Evolutionary conservation across 225 moss, liverwort and hornwort species (phyloP).

Genomic region (Ulota crispa): DNA sequence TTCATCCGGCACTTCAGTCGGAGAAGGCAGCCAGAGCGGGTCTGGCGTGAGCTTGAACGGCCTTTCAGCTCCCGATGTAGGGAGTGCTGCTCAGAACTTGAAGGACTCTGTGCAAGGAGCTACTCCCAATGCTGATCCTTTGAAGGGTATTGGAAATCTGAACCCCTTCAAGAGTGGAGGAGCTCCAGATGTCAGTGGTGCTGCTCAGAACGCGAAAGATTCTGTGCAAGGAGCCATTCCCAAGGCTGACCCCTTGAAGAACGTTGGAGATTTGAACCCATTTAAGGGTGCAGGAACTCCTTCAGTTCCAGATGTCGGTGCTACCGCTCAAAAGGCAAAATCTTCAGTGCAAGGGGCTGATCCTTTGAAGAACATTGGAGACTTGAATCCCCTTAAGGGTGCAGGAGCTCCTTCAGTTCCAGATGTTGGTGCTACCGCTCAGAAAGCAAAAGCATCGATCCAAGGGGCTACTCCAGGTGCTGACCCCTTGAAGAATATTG

Average conservation of each 20-base stretch:
- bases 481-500: conserved; percentile 13
- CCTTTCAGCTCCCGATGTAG: not conserved
- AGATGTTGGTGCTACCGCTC: not conserved
- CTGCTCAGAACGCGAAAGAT: not conserved
- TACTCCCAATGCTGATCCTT: not conserved
- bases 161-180: not conserved
- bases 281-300: too few relatives aligned
- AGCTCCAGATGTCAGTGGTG: not conserved
- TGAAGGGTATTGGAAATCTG: not conserved
- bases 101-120: not conserved
- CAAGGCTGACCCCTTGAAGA: conserved; percentile 21
- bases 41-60: not conserved
- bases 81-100: not conserved
- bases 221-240: not conserved
- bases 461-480: not conserved
- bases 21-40: conserved; percentile 13
- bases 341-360: not conserved
- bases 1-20: conserved; percentile 20
- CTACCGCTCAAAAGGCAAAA: not conserved
- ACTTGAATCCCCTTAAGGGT: too few relatives aligned
- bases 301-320: conserved; percentile 3
- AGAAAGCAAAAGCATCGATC: not conserved
- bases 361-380: conserved; percentile 6
- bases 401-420: too few relatives aligned
- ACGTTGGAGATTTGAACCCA: too few relatives aligned